A percentile compares a stretch with the other conserved stretches of the same genome.
These are phyloP conservation scores for Hypoxylon subgilvum DNA, from an alignment of 495 filamentous ascomycete genomes.

Conservation along the genomic window DNA sequence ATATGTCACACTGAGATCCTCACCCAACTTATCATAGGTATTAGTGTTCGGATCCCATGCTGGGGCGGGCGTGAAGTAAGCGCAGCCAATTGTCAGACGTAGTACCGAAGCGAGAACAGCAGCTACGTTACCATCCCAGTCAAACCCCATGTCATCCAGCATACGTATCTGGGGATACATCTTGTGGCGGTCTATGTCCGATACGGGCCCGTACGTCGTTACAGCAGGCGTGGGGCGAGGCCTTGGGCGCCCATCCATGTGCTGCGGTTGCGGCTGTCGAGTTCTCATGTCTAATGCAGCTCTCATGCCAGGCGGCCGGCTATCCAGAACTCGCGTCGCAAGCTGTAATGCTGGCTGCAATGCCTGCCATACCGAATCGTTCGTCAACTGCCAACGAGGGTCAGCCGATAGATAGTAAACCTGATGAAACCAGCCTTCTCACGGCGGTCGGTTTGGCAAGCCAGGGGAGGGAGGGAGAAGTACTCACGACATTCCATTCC, in stretches of 20 bases:
- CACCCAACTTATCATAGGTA: too few relatives aligned
- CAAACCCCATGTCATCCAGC: conserved; percentile 9
- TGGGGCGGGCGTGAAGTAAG: too few relatives aligned
- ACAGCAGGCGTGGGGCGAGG: conserved; percentile 1
- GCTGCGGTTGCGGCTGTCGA: conserved; percentile 3
- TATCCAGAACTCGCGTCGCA: conserved; percentile 29
- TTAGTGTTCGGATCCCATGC: too few relatives aligned
- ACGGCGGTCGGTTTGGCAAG: background rate
- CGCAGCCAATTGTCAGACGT: conserved; percentile 8
- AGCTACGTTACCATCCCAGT: conserved; percentile 15
- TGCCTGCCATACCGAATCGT: conserved; percentile 43
- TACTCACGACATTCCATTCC: conserved; percentile 35
- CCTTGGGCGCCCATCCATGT: background rate
- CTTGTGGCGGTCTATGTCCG: conserved; percentile 1
- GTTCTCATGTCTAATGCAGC: conserved; percentile 33
- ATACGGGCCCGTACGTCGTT: conserved; percentile 2
- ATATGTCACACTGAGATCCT: background rate
- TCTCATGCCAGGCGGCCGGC: conserved; percentile 21
- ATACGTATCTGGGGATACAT: background rate
- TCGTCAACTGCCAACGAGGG: conserved; percentile 13
- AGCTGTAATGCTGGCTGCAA: conserved; percentile 44
- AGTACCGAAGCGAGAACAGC: background rate
- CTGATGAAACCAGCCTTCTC: too few relatives aligned
- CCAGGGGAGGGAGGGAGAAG: background rate
- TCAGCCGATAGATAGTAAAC: background rate